Conservation (phyloP, 106 monocot species). For the Narthecium ossifragum region DNA sequence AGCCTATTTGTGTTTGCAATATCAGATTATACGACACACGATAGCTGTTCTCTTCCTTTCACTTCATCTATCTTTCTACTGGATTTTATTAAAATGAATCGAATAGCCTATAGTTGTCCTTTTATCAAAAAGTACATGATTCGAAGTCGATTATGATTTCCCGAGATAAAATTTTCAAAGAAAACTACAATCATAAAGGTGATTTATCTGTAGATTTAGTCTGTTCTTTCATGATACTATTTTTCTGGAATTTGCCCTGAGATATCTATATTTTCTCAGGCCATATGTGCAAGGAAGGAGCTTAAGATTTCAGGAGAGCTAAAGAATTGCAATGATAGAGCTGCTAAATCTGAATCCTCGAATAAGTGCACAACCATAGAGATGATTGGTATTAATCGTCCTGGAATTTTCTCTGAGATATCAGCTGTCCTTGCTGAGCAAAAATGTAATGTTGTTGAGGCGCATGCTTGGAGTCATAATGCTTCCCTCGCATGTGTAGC, state of each 20-base stretch:
- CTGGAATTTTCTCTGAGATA: constrained; percentile 74
- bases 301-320: constrained; percentile 12
- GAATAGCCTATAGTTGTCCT: background rate
- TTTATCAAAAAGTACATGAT: no score
- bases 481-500: constrained; percentile 58
- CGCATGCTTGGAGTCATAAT: constrained; percentile 77
- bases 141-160: no score
- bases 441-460: constrained; percentile 59
- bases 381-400: constrained; percentile 52
- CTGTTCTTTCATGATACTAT: background rate
- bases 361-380: constrained; percentile 45
- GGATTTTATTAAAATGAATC: no score
- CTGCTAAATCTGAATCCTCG: constrained; percentile 8
- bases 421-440: constrained; percentile 66
- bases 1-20: no score
- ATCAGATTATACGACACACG: no score
- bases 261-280: constrained; percentile 22
- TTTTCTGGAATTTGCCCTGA: background rate
- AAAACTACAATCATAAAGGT: no score
- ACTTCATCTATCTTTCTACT: no score
- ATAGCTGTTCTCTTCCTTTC: no score
- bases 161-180: no score
- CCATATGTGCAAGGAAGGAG: constrained; percentile 29
- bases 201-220: no score
- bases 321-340: constrained; percentile 6